Evolutionary conservation across 1,284 basidiomycete genomes (phyloP), one percentile per base, ranked within the genome.

Genomic region (Tilletia walkeri): DNA sequence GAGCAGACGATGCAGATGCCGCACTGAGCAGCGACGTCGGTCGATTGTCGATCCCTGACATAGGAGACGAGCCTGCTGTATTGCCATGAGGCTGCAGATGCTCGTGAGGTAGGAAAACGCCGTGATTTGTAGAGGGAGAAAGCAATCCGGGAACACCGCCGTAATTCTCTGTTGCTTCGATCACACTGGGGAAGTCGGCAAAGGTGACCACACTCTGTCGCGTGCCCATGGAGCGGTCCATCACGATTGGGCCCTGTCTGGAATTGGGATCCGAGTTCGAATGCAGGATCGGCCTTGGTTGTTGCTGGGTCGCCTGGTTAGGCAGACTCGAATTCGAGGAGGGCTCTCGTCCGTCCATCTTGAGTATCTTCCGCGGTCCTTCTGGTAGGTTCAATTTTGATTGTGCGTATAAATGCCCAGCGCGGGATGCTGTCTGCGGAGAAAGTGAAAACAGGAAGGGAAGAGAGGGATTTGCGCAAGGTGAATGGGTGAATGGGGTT

Each of bases 11-110:
- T 12, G 67, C 70, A 4, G 41, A 47, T 30, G 53, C 30, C 6
- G 70, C 34, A 7, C 39, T 47, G 16, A 71, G 41, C 18, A 71
- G 49, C 10, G 68, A 69, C n/a, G 34, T 34, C 24, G 54, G 54
- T 34, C 54, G 54, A 56, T 30, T 12, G 41, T 45, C 14, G 41
- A 45, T 14, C 14, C 41, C 41, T 7, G 41, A 45, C 41, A 45
- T 45, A 14, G 41, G 41, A 45, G 41, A 45, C 24, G 20, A 20
- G 10, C 24, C 20, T 34, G 20, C 54, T 12, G 24, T 20, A 30
- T 30, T 20, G 54, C 20, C 10, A 34, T 56, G 54, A 24, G 16
- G 16, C 24, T 56, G 54, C 4, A 34, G 54, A 34, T 30, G 54
- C 12, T 12, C n/a, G 54, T 56, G 20, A 30, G 54, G n/a, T n/a